Evolutionary conservation across 352 stramenopile species (phyloP), one percentile per base, ranked within the genome.

Genomic region (Phytophthora rubi): DNA sequence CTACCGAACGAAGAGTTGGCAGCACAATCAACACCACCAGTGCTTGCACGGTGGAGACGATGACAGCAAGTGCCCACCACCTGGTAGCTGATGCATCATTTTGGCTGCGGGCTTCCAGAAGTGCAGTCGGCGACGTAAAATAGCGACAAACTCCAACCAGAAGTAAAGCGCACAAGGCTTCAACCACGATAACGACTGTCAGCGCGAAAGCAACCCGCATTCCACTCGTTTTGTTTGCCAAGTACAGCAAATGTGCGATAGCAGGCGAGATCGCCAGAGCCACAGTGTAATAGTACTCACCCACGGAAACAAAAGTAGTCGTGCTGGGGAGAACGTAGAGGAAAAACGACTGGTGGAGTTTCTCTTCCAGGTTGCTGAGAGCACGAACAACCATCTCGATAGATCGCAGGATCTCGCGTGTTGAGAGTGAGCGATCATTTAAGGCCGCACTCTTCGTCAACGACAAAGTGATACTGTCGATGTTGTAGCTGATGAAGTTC

Each of bases 291-390:
- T 90, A 90, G 66, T 97, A 97, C 68, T 97, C 90, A 10, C 89
- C 90, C 47, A 97, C 85, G 0, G 89, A 96, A 10, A 97, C 85
- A 63, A 97, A 97, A 2, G 88, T 82, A 9, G 65, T 71, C 18
- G 85, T 80, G 55, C 75, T 92, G 6, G 86, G 86, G 2, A 97
- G 76, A 32, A 96, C 76, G 53, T 97, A 97, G 8, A 96, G 70
- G 72, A 92, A 96, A 55, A 94, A 97, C 39, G 89, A 96, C 68
- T 95, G 89, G 58, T 97, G 89, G 8, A 97, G 71, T 55, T 96
- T 96, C 65, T 96, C 89, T 64, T 96, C 90, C 45, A 95, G 37
- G 59, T 97, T 97, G 77, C 90, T 97, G 23, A 97, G 62, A 6
- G 86, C 83, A 9, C 90, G 89, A 26, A 96, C 62, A 9, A 92